Percentiles rank a stretch among this genome's conserved stretches.
Evolutionary conservation across 129 eudicot genomes (phyloP).

Genomic region (Flaveria trinervia): DNA sequence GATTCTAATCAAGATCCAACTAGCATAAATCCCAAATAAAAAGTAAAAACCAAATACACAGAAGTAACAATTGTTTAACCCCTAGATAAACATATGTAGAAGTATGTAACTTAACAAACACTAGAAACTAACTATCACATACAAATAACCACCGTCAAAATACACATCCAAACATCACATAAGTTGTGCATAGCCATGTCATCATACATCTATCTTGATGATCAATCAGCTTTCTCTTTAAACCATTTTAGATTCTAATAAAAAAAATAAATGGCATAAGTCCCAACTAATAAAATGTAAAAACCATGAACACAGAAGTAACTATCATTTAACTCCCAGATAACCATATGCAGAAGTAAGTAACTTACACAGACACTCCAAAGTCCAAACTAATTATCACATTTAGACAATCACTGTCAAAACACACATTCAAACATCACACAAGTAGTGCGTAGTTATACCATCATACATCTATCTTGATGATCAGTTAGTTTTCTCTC

Average conservation of each 20-base stretch:
- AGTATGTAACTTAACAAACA: background rate
- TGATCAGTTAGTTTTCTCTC: background rate
- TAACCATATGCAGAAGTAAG: background rate
- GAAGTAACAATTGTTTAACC: background rate
- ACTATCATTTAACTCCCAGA: background rate
- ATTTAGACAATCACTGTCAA: background rate
- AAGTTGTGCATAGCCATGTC: background rate
- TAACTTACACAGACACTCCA: background rate
- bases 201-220: background rate
- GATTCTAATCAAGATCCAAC: background rate
- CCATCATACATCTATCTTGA: background rate
- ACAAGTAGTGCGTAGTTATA: background rate
- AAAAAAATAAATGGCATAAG: background rate
- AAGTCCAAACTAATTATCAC: no score
- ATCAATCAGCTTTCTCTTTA: background rate
- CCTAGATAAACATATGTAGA: background rate
- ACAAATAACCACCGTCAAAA: background rate
- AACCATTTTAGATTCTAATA: background rate
- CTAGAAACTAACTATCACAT: background rate
- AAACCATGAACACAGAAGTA: background rate
- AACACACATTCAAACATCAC: constrained; percentile 3
- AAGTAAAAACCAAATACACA: constrained; percentile 40
- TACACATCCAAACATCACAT: background rate
- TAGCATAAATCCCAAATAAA: constrained; percentile 60
- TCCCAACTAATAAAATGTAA: background rate